Evolutionary conservation across 2,329 filamentous ascomycete species (phyloP), one percentile per base, ranked within the genome.

Genomic region (Pseudomassariella vexata): DNA sequence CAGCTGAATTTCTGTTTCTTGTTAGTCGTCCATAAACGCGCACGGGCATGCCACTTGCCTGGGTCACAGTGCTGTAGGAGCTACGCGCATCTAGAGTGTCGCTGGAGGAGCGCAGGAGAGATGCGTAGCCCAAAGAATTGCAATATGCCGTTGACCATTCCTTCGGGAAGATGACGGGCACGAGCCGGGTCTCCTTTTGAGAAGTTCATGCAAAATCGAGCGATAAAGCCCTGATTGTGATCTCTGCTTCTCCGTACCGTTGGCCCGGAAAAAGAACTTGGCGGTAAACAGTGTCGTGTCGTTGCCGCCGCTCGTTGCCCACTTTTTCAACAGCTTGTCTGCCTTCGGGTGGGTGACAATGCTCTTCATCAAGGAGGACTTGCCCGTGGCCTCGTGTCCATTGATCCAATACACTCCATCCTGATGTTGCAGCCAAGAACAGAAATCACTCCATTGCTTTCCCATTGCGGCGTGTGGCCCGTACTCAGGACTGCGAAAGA

Each of bases 81-180:
- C n/a, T n/a, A n/a, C n/a, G n/a, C n/a, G n/a, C n/a, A n/a, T n/a
- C n/a, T n/a, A n/a, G n/a, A n/a, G n/a, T n/a, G n/a, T n/a, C n/a
- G n/a, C n/a, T n/a, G n/a, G n/a, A n/a, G n/a, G n/a, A n/a, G n/a
- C n/a, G n/a, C n/a, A n/a, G n/a, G n/a, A n/a, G 26, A 10, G 26
- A 18, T 8, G 2, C 16, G 10, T 9, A 15, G n/a, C 18, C 27
- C n/a, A 29, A 3, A 1, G 27, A 29, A 6, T 18, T 23, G 20
- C 29, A 31, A 5, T 31, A 31, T 9, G 29, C 19, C 3, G 5
- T n/a, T 2, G 29, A 31, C 29, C 29, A 31, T 24, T n/a, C 29
- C 10, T n/a, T 12, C 1, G 29, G 29, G 16, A 31, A 31, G 9
- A 24, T 8, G 9, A 31, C 4, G 1, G 29, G 29, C 6, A 31